Conservation (phyloP, 2,329 filamentous ascomycete genomes). For the Pyrenochaeta sp. region DNA sequence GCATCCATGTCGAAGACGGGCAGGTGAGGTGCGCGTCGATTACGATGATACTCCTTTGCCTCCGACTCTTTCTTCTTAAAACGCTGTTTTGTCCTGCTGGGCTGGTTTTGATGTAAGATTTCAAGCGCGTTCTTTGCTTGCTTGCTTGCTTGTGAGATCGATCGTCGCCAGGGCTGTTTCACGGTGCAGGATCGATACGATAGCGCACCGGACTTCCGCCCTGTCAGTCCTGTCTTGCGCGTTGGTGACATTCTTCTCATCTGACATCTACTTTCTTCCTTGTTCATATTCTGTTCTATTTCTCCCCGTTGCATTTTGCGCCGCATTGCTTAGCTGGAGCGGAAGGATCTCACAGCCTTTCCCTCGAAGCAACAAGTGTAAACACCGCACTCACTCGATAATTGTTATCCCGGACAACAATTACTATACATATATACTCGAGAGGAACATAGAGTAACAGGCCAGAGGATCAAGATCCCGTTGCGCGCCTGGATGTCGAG, state of each 20-base stretch:
- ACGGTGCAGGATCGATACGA: background rate
- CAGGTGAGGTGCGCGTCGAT: background rate
- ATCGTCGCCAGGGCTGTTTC: too few species aligned
- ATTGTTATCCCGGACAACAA: too few species aligned
- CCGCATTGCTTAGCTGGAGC: background rate
- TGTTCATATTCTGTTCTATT: background rate
- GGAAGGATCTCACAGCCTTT: too few species aligned
- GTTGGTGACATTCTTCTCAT: background rate
- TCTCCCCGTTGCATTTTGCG: background rate
- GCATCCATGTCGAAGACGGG: constrained; percentile 3
- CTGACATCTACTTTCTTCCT: background rate
- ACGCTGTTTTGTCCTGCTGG: background rate
- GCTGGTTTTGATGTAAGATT: background rate
- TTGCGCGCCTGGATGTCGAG: background rate
- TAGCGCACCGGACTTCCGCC: background rate
- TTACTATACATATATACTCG: background rate
- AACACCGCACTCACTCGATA: too few species aligned
- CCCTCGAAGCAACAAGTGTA: too few species aligned
- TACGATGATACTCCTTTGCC: background rate
- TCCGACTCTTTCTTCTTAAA: background rate
- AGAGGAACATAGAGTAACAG: background rate
- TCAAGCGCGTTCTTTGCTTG: too few species aligned
- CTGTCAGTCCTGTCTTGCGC: background rate
- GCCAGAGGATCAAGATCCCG: background rate
- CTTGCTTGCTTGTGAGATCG: too few species aligned